Base-by-base conservation (phyloP, 768 basidiomycete genomes). In the Boletus rex-veris region DNA sequence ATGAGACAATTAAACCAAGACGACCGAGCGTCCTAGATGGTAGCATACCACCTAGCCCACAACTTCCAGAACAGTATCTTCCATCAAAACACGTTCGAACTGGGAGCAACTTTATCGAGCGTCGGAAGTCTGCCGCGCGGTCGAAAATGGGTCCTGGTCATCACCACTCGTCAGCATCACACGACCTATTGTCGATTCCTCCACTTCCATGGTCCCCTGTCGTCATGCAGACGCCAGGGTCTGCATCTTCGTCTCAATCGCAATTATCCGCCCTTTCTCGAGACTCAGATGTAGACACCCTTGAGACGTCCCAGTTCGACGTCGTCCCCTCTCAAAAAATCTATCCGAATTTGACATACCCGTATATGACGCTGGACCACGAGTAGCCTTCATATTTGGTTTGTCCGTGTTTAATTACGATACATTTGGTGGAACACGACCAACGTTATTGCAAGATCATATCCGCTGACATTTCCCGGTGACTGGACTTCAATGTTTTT, bases 221-320 rank as follows among this genome's bases (percentile, higher is more conserved):
- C 57, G 44, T 52, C 35, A 45, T 53, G 42, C 64, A 61, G 45
- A 24, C 46, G 26, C 50, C 62, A 41, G 54, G 52, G 30, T 66
- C 69, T 49, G 54, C 58, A 31, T 71, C 72, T 36, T 66, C 69
- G 15, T 64, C 62, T 48, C 69, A 57, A 45, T 66, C 69, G 31
- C 57, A 63, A 18, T 46, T 67, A 21, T 62, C 65, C 5, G 33
- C 60, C 15, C 45, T 54, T 45, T 65, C 65, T 46, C 62, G 62
- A 58, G 55, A 60, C 50, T 61, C 64, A 33, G 53, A 63, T 15
- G 46, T 53, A 52, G 74, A 72, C 45, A 76, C 75, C 63, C 77
- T 84, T 53, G 85, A 89, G 60, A 75, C 73, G 14, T 81, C 83
- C 15, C 83, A 85, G 62, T 86, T 86, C 62, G 86, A 88, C 70